These are phyloP conservation scores for Cinnamomum chago DNA, from an alignment of 164 flowering plant genomes.

Conservation along the genomic window DNA sequence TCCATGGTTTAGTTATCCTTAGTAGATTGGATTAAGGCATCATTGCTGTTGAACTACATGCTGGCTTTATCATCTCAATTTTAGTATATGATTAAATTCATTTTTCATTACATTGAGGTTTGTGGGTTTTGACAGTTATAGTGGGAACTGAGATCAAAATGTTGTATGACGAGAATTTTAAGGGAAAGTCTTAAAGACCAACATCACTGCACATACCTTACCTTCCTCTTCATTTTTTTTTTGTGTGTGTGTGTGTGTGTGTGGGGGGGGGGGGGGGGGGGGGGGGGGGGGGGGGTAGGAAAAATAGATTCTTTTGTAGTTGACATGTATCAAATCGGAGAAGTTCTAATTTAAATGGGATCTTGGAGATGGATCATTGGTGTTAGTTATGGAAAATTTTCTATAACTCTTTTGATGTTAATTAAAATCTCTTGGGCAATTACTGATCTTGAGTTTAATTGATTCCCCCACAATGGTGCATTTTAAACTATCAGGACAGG, in stretches of 20 bases:
- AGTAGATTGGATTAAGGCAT: too few species aligned
- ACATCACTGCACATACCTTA: background rate
- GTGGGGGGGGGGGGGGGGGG: too few species aligned
- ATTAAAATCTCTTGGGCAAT: too few species aligned
- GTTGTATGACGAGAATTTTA: background rate
- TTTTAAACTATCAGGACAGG: background rate
- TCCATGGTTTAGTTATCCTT: too few species aligned
- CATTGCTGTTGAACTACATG: too few species aligned
- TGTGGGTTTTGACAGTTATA: background rate
- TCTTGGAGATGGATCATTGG: background rate
- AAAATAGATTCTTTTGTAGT: background rate
- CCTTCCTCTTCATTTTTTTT: background rate
- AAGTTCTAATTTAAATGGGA: background rate
- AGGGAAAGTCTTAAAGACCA: background rate
- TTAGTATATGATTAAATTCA: too few species aligned
- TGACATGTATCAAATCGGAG: background rate
- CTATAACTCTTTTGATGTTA: background rate
- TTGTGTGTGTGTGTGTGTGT: too few species aligned
- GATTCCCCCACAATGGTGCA: background rate
- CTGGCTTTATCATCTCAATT: too few species aligned
- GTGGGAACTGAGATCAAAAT: constrained; percentile 1
- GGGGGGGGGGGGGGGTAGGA: too few species aligned
- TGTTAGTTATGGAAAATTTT: background rate
- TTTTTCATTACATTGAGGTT: too few species aligned
- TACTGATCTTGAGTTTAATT: too few species aligned